Evolutionary conservation across 345 rosid species (phyloP), one percentile per base, ranked within the genome.

Genomic region (Rhodamnia rubescens): DNA sequence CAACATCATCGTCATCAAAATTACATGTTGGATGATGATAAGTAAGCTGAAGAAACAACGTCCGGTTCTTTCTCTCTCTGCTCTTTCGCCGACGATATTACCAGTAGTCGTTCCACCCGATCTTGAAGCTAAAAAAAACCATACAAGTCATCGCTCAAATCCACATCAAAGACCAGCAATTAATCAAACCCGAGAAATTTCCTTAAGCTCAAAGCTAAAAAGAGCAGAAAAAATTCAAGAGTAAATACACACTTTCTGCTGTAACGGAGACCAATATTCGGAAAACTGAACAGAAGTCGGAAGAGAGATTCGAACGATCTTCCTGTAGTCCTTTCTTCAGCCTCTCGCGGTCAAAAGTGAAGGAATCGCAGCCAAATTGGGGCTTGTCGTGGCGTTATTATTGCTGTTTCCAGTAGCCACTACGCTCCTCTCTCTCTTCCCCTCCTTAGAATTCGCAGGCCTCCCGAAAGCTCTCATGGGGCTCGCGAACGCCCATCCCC

Each of bases 401-500:
- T 92, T 59, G 90, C 85, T 53, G 74, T 47, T 74, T 44, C 21
- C 26, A 29, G 32, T 36, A 57, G 81, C 75, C 49, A 88, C 83
- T 81, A 86, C 92, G 85, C 92, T 89, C 15, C 57, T 64, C 50
- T 86, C 92, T 85, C 90, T 90, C 85, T 90, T 92, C n/a, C 94
- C 93, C 20, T 90, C 90, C 82, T 89, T 91, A 7, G 91, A 53
- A 85, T 32, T 18, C 14, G 88, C 87, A 58, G 90, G 91, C 83
- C 90, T 92, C 85, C 86, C 88, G 61, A 97, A 94, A 53, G 98
- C 99, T 92, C 99, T 96, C 98, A 96, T 94, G 4, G 99, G 99
- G 69, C 98, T 94, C 7, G 99, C 94, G 82, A 97, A 95, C 14
- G 99, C 95, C 99, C 98, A 95, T 14, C 94, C 92, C 99, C 99